These are phyloP conservation scores for Ehretia macrophylla DNA, from an alignment of 257 asterid genomes.

Conservation along the genomic window DNA sequence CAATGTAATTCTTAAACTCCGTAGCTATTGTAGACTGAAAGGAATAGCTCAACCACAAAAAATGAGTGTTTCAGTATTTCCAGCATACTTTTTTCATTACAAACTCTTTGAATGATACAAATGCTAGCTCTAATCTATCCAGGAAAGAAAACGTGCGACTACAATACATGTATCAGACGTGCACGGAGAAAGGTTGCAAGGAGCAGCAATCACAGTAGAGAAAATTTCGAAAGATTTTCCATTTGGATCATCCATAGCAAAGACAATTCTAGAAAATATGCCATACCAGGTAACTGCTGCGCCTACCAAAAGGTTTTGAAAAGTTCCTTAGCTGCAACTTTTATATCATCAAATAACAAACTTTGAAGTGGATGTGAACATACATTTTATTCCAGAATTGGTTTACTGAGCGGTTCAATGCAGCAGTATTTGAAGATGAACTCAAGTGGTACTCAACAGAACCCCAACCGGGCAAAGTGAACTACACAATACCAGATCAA, in stretches of 20 bases:
- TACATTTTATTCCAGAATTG: slow-evolving; percentile 27
- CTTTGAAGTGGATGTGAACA: background rate
- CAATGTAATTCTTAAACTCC: too few relatives aligned
- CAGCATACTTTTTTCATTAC: background rate
- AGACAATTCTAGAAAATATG: slow-evolving; percentile 36
- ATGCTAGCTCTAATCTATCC: slow-evolving; percentile 3
- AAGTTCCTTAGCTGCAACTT: background rate
- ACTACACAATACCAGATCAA: slow-evolving; percentile 52
- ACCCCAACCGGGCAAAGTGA: slow-evolving; percentile 36
- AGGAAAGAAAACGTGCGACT: slow-evolving; percentile 51
- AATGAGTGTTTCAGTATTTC: background rate
- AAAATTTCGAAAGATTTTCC: slow-evolving; percentile 58
- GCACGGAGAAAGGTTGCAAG: slow-evolving; percentile 34
- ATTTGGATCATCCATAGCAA: slow-evolving; percentile 50
- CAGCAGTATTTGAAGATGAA: slow-evolving; percentile 66
- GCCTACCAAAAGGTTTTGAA: too few relatives aligned
- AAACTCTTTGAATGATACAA: background rate
- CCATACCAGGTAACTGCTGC: slow-evolving; percentile 42
- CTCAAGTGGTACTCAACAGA: slow-evolving; percentile 69
- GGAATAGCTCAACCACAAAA: too few relatives aligned
- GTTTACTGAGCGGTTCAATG: slow-evolving; percentile 59
- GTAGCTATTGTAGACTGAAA: too few relatives aligned
- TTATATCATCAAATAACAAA: too few relatives aligned
- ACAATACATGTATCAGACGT: slow-evolving; percentile 41
- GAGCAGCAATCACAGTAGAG: slow-evolving; percentile 35